Evolutionary conservation across 305 asterid genomes (phyloP).

Genomic region (Fraxinus velutina): DNA sequence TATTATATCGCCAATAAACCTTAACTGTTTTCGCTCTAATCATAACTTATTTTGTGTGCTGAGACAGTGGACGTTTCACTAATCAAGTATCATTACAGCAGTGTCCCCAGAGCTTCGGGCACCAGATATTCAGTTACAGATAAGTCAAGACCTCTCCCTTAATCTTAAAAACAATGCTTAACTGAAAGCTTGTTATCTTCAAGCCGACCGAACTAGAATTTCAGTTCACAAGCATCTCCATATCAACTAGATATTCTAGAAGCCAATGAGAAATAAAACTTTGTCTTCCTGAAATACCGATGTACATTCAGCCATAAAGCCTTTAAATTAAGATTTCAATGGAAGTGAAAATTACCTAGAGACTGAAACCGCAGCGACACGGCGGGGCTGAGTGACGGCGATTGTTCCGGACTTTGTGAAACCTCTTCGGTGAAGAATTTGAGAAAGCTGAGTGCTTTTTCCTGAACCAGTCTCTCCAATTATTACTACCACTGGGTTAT

Average conservation of each 20-base stretch:
- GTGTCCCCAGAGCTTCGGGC: background rate
- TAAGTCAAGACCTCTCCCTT: background rate
- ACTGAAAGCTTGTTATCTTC: background rate
- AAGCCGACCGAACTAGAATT: background rate
- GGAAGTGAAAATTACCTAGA: conserved; percentile 45
- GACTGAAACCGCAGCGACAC: conserved; percentile 94
- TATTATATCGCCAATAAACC: background rate
- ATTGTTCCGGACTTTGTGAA: conserved; percentile 71
- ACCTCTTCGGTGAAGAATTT: conserved; percentile 70
- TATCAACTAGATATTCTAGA: background rate
- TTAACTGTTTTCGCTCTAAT: background rate
- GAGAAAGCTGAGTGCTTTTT: conserved; percentile 87
- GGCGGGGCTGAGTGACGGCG: conserved; percentile 96
- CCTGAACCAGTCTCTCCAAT: conserved; percentile 96
- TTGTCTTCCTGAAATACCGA: background rate
- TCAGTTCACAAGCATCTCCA: background rate
- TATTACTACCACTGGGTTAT: conserved; percentile 64
- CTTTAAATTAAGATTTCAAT: background rate
- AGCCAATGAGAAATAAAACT: background rate
- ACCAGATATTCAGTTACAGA: background rate
- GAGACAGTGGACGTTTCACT: background rate
- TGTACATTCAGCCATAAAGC: background rate
- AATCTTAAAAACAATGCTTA: background rate
- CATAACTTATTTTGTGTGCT: background rate
- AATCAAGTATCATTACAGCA: background rate